A percentile compares a stretch with the other conserved stretches of the same genome.
These are phyloP conservation scores for Thelonectria blattea DNA, from an alignment of 2,329 filamentous ascomycete genomes.

Conservation along the genomic window DNA sequence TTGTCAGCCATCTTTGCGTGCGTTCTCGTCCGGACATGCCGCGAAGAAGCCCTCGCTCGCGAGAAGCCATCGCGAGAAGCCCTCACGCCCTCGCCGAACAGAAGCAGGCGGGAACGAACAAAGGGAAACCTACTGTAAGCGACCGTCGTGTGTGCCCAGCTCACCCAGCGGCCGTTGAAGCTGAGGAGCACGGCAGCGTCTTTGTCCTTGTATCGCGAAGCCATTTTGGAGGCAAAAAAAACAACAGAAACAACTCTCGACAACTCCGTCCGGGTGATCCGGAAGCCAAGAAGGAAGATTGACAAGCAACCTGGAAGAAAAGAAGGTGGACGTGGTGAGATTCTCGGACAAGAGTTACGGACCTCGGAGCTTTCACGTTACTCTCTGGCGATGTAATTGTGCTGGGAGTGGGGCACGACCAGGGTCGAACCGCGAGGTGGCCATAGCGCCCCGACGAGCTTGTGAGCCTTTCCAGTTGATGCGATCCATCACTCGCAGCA, in stretches of 20 bases:
- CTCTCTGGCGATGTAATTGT: constrained; percentile 35
- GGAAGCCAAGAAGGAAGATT: constrained; percentile 26
- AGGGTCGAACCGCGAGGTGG: constrained; percentile 30
- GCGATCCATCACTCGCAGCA: too few relatives aligned
- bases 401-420: constrained; percentile 22
- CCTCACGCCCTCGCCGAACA: not conserved
- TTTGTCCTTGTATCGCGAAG: constrained; percentile 67
- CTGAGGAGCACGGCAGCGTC: constrained; percentile 63
- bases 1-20: constrained; percentile 28
- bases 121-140: constrained; percentile 75
- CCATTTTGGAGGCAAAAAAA: constrained; percentile 40
- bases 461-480: not conserved
- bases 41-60: constrained; percentile 10
- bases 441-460: constrained; percentile 1
- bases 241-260: constrained; percentile 31
- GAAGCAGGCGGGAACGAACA: not conserved
- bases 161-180: constrained; percentile 89
- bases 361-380: constrained; percentile 38
- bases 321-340: constrained; percentile 35
- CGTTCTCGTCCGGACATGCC: not conserved
- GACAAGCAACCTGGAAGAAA: constrained; percentile 25
- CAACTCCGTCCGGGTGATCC: constrained; percentile 43
- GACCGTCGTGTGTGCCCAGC: constrained; percentile 82
- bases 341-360: constrained; percentile 31
- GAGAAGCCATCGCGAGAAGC: not conserved